phyloP scores from a whole-genome alignment of 2,329 filamentous ascomycete species.

The Claviceps sp. region DNA sequence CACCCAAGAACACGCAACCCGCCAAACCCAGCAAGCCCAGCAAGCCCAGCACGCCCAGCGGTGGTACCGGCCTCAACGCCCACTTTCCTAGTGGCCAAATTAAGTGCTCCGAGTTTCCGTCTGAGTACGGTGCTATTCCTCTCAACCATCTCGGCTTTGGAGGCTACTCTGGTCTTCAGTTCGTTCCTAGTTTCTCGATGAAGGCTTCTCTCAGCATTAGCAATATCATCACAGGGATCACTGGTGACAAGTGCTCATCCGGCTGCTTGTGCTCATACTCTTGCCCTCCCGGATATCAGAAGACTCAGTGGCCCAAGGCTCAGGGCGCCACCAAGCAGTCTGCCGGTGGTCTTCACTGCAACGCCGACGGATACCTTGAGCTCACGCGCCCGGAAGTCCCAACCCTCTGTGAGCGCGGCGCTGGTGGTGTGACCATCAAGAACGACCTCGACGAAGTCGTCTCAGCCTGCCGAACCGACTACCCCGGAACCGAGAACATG shows the following conservation, averaged over 20 bases:
- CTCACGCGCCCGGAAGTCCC: conserved; percentile 56
- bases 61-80: conserved; percentile 37
- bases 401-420: conserved; percentile 63
- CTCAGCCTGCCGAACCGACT: conserved; percentile 86
- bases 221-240: conserved; percentile 50
- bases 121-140: conserved; percentile 63
- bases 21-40: conserved; percentile 9
- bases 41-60: background rate
- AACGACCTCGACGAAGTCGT: conserved; percentile 59
- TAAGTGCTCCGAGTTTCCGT: conserved; percentile 61
- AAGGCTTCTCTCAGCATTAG: conserved; percentile 38
- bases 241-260: conserved; percentile 44
- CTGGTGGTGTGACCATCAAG: conserved; percentile 55
- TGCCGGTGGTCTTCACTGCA: conserved; percentile 77
- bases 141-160: conserved; percentile 54
- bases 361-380: conserved; percentile 55
- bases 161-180: conserved; percentile 74
- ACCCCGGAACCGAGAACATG: conserved; percentile 85
- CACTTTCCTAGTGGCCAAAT: conserved; percentile 66
- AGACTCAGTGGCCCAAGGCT: conserved; percentile 70
- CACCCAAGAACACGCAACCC: conserved; percentile 8
- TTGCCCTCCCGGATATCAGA: conserved; percentile 83
- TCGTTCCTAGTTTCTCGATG: conserved; percentile 36
- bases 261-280: conserved; percentile 81
- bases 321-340: conserved; percentile 77